Base-by-base conservation (phyloP, 2,329 filamentous ascomycete species). In the Paecilomyces fulvus region DNA sequence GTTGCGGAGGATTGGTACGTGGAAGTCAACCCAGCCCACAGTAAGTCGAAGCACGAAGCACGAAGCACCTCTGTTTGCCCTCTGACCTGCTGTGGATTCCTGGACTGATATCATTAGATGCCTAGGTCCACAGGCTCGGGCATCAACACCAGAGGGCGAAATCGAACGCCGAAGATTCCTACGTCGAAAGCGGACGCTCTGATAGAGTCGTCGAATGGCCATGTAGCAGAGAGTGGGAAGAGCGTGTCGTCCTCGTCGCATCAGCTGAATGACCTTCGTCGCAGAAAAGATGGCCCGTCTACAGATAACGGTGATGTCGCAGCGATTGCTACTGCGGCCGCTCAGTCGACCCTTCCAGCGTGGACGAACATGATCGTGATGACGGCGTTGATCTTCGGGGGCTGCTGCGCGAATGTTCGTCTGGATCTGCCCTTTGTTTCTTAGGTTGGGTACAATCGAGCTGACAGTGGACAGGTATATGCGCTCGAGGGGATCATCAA, bases 401-500 rank as follows among this genome's bases (percentile, higher is more conserved):
- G 94, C 30, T 96, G 91, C 70, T 96, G 92, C 75, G 90, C 90
- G 33, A 96, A 96, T 80, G 92, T 92, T 77, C 74, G 84, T 43
- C 1, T 8, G 37, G 37, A 43, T 37, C 12, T 51, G 33, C 3
- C 20, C 43, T 28, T 37, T 51, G 10, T 33, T 10, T n/a, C 1
- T 31, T 9, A 53, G 28, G 33, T 61, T 63, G 66, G 62, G 65
- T 70, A 62, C 31, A 25, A 30, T 43, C 48, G 30, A 10, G 25
- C 12, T 60, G 23, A 23, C 14, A 20, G 17, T 33, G n/a, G 33
- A 33, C 48, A 95, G 86, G 90, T 96, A n/a, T 97, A 95, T 75
- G 90, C 92, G 46, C 80, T 99, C 56, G 94, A 99, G 74, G 89
- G 90, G 51, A 95, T 97, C 65, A 85, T 99, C 69, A 95, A 94